Evolutionary conservation across 2,329 filamentous ascomycete genomes (phyloP).

Genomic region (Sclerotinia trifoliorum): DNA sequence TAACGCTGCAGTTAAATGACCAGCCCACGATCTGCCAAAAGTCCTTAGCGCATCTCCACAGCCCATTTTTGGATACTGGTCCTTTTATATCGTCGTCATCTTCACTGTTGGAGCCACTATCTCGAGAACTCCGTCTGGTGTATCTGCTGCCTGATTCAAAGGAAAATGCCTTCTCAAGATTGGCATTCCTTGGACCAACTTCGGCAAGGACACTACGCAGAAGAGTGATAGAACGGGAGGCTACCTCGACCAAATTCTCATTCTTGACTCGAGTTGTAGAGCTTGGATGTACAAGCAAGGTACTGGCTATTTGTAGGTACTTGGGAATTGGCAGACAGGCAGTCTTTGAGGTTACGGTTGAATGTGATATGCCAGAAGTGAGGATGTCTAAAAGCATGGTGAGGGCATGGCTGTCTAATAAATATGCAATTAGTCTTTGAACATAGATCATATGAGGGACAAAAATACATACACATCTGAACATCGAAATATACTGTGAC

Average conservation of each 20-base stretch:
- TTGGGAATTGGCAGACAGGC: slow-evolving; percentile 66
- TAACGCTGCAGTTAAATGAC: slow-evolving; percentile 85
- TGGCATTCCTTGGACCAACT: slow-evolving; percentile 68
- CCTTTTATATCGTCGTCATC: slow-evolving; percentile 49
- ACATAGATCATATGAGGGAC: neutral
- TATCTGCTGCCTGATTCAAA: slow-evolving; percentile 49
- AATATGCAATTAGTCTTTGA: slow-evolving; percentile 11
- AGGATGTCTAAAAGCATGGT: slow-evolving; percentile 64
- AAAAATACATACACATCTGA: slow-evolving; percentile 18
- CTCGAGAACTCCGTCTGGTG: slow-evolving; percentile 36
- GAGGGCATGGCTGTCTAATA: slow-evolving; percentile 55
- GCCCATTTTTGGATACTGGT: slow-evolving; percentile 60
- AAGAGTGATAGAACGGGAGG: slow-evolving; percentile 66
- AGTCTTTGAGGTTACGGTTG: slow-evolving; percentile 43
- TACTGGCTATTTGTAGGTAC: slow-evolving; percentile 75
- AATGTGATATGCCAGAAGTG: slow-evolving; percentile 48
- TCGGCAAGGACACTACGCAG: slow-evolving; percentile 64
- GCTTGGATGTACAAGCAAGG: slow-evolving; percentile 76
- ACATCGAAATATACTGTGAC: slow-evolving; percentile 21
- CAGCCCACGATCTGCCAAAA: slow-evolving; percentile 90
- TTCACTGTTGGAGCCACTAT: slow-evolving; percentile 47
- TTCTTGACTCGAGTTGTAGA: slow-evolving; percentile 72
- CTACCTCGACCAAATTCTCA: slow-evolving; percentile 55
- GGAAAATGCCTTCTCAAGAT: slow-evolving; percentile 68
- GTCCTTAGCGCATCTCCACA: slow-evolving; percentile 77